Evolutionary conservation across 306 rosid species (phyloP).

Genomic region (Rubus parviflorus): DNA sequence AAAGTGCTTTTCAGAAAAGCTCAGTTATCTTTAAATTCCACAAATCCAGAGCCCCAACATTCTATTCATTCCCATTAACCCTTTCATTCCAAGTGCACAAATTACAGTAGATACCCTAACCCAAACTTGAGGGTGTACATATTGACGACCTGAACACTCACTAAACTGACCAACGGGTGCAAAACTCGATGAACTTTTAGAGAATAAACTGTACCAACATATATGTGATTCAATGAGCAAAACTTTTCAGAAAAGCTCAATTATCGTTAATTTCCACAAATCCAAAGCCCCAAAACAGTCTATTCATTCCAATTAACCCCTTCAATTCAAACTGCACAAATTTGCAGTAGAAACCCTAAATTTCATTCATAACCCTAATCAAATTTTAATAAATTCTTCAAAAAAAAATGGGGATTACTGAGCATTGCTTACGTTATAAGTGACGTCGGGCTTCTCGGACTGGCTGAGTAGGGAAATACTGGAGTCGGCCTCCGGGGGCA

Average conservation of each 20-base stretch:
- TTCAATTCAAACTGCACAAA: background rate
- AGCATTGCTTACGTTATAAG: constrained; percentile 59
- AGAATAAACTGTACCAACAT: background rate
- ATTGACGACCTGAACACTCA: background rate
- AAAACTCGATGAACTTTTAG: background rate
- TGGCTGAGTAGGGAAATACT: constrained; percentile 95
- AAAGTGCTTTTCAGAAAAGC: background rate
- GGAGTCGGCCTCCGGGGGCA: constrained; percentile 98
- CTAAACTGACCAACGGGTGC: background rate
- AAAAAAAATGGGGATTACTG: background rate
- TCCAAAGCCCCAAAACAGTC: background rate
- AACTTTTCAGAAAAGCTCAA: background rate
- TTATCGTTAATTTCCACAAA: background rate
- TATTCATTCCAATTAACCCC: too few species aligned
- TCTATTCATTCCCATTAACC: background rate
- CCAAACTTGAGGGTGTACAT: too few species aligned
- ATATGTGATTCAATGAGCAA: background rate
- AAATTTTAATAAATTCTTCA: background rate
- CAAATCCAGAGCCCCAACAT: background rate
- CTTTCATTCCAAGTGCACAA: background rate
- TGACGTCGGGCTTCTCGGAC: constrained; percentile 97
- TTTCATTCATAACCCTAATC: background rate
- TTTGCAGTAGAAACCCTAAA: background rate
- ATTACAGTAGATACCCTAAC: background rate
- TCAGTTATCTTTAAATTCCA: background rate